Evolutionary conservation across 805 yeast genomes (phyloP).

Genomic region (Teunomyces lycoperdinae): DNA sequence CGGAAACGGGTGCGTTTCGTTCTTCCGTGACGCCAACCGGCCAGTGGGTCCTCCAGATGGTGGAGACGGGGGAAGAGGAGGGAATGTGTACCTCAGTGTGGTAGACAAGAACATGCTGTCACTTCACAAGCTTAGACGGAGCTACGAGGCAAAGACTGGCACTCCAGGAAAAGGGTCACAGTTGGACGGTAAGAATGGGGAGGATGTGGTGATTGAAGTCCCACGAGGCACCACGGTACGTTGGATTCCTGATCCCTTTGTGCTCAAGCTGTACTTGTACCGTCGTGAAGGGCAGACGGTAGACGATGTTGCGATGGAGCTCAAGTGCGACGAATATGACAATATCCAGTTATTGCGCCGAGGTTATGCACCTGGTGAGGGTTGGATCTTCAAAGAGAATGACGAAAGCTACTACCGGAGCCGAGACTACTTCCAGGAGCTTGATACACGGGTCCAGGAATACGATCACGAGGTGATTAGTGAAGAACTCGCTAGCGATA

Average conservation of each 20-base stretch:
- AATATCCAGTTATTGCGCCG: conserved; percentile 62
- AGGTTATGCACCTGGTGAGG: conserved; percentile 66
- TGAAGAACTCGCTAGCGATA: conserved; percentile 61
- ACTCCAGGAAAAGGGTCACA: conserved; percentile 69
- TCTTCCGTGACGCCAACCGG: conserved; percentile 80
- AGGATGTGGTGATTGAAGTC: conserved; percentile 74
- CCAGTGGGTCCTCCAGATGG: conserved; percentile 96
- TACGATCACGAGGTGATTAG: conserved; percentile 59
- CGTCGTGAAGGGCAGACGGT: conserved; percentile 13
- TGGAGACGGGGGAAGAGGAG: conserved; percentile 98
- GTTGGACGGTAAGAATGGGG: conserved; percentile 82
- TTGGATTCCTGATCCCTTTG: conserved; percentile 78
- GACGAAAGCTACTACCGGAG: conserved; percentile 66
- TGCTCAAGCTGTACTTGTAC: conserved; percentile 30
- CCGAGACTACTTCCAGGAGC: conserved; percentile 61
- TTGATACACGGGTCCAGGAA: conserved; percentile 60
- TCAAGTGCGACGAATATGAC: conserved; percentile 24
- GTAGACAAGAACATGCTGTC: conserved; percentile 62
- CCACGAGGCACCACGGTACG: conserved; percentile 88
- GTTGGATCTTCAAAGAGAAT: conserved; percentile 85
- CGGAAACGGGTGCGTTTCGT: conserved; percentile 85
- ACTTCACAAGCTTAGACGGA: conserved; percentile 63
- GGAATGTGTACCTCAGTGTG: conserved; percentile 80
- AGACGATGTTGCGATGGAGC: conserved; percentile 27
- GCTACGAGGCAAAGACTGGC: conserved; percentile 74